Evolutionary conservation across 768 basidiomycete species (phyloP), one percentile per base, ranked within the genome.

Genomic region (Amanita molliuscula): DNA sequence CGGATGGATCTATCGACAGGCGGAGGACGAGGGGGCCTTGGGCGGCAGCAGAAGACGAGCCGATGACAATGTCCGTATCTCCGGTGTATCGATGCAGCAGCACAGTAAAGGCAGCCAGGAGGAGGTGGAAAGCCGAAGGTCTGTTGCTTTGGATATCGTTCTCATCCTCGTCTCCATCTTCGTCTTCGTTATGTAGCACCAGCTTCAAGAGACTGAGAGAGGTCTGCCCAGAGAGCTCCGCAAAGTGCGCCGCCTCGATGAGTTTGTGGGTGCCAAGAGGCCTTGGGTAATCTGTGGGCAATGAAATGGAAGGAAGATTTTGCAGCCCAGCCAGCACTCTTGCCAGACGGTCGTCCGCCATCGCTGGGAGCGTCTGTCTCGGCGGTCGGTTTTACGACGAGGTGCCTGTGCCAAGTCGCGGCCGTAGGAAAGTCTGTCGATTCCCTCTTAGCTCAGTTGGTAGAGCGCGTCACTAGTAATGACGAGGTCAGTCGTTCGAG

Each of bases 281-380:
- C 49, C 94, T 73, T 2, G 95, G 94, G 63, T 96, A 99, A 66
- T 98, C 96, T 0, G 95, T 95, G 0, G 96, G 95, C 28, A 99
- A 71, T 6, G 90, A 89, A 56, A 98, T 84, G 3, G 87, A 84
- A 1, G 96, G 94, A 2, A 94, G 66, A 60, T 84, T 84, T 62
- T 84, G 82, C 18, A 98, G 72, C 55, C 86, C 73, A 20, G 73
- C 65, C 13, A 84, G 57, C 20, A 84, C 81, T 56, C 84, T 72
- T 20, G 68, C 64, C 11, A 87, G 71, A 42, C 74, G 69, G 49
- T 65, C 62, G 58, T 71, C 70, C 34, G 60, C 65, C 73, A 75
- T 74, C 31, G 44, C 29, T 37, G 35, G 18, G 41, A 34, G 18
- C 9, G 18, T 3, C 7, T 3, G 29, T 2, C 8, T 29, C 28